phyloP scores from a whole-genome alignment of 1,284 basidiomycete genomes.

The Bothia castanella region DNA sequence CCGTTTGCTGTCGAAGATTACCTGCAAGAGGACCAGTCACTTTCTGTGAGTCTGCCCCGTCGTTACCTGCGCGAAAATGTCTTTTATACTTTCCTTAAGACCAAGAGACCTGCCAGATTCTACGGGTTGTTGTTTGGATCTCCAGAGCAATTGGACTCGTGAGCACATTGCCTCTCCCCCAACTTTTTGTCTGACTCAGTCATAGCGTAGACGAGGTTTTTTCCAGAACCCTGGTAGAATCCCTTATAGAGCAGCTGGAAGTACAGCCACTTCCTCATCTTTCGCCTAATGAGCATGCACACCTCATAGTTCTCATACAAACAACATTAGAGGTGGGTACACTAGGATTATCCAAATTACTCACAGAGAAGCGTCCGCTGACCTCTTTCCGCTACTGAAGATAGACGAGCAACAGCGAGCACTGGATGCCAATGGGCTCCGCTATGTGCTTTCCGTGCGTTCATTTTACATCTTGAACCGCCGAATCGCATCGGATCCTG shows the following conservation, averaged over 20 bases:
- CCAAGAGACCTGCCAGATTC: constrained; percentile 31
- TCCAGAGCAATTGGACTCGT: constrained; percentile 40
- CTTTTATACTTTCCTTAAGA: constrained; percentile 12
- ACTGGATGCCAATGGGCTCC: constrained; percentile 83
- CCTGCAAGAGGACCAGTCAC: constrained; percentile 35
- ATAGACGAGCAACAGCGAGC: constrained; percentile 83
- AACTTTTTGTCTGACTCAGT: constrained; percentile 1
- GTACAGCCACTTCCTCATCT: constrained; percentile 63
- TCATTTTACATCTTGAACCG: constrained; percentile 76
- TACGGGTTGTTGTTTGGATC: constrained; percentile 48
- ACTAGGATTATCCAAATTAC: not conserved
- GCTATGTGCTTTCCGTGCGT: constrained; percentile 86
- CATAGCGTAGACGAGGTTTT: constrained; percentile 55
- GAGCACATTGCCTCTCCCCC: constrained; percentile 19
- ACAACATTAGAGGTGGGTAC: constrained; percentile 75
- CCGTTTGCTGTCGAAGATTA: constrained; percentile 56
- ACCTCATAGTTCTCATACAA: constrained; percentile 78
- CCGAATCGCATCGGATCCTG: constrained; percentile 46
- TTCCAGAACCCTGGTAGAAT: constrained; percentile 55
- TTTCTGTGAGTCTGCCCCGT: constrained; percentile 13
- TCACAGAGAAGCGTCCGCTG: not conserved
- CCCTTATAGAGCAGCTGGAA: constrained; percentile 64
- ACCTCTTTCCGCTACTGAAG: constrained; percentile 38
- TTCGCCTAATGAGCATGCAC: constrained; percentile 71
- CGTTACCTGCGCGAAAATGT: not conserved